phyloP scores from a whole-genome alignment of 371 early-diverging fungal species.

The Actinomortierella ambigua region DNA sequence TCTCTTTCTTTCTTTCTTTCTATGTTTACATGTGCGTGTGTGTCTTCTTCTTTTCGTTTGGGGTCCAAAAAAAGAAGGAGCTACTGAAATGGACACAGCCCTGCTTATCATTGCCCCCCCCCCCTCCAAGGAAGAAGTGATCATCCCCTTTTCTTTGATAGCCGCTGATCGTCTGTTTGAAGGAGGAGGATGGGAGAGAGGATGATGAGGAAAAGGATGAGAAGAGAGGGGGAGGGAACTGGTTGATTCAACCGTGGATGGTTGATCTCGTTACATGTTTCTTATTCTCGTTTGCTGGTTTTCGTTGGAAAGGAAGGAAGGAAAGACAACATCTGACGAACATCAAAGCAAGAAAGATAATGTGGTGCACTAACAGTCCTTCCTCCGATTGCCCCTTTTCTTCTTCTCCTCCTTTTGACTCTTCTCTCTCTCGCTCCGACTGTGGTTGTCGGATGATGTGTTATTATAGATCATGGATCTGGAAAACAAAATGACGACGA shows the following conservation, averaged over 20 bases:
- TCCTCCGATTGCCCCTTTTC: slow-evolving; percentile 5
- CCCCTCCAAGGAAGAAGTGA: neutral
- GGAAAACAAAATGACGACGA: slow-evolving; percentile 74
- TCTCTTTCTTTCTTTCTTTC: neutral
- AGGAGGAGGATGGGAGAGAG: no score
- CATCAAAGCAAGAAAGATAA: no score
- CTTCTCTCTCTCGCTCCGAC: neutral
- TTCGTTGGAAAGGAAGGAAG: neutral
- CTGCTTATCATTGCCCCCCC: neutral
- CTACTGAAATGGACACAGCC: neutral
- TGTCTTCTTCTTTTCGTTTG: slow-evolving; percentile 6
- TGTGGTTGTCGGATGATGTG: no score
- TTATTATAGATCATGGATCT: slow-evolving; percentile 83
- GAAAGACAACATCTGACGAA: neutral
- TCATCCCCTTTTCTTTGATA: neutral
- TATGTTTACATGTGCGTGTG: neutral
- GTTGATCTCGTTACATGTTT: no score
- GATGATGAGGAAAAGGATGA: no score
- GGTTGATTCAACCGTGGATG: no score
- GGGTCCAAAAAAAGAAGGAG: neutral
- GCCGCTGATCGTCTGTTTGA: slow-evolving; percentile 9
- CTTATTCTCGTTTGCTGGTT: no score
- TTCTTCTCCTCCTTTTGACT: slow-evolving; percentile 3
- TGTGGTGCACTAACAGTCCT: no score
- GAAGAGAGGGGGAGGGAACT: no score